phyloP scores from a whole-genome alignment of 73 alveolate species.

The Paramecium sexaurelia region DNA sequence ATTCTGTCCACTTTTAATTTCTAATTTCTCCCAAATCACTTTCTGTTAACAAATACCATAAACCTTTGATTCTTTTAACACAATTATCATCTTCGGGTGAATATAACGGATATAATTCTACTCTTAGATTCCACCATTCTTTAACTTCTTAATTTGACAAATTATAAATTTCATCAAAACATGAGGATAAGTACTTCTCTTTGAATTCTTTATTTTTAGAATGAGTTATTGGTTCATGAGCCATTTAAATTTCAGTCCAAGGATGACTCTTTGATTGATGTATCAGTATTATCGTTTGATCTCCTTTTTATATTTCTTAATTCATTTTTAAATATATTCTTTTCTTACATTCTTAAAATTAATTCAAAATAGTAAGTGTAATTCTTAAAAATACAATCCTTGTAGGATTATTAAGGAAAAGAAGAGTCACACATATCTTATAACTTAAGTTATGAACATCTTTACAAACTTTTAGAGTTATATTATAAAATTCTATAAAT shows the following conservation, averaged over 20 bases:
- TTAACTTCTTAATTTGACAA: neutral
- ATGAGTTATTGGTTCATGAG: constrained; percentile 12
- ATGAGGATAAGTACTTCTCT: constrained; percentile 22
- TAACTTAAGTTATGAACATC: too few relatives aligned
- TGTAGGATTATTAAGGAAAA: neutral
- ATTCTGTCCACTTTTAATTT: constrained; percentile 75
- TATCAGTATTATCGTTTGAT: neutral
- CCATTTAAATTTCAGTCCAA: constrained; percentile 27
- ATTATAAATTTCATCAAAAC: constrained; percentile 46
- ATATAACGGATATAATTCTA: constrained; percentile 25
- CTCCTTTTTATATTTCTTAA: neutral
- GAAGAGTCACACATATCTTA: too few relatives aligned
- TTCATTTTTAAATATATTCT: neutral
- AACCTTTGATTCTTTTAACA: constrained; percentile 6
- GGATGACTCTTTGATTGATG: constrained; percentile 17
- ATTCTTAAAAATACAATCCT: neutral
- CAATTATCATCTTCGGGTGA: neutral
- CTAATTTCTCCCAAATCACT: constrained; percentile 33
- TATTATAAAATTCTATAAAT: too few relatives aligned
- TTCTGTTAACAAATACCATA: constrained; percentile 56
- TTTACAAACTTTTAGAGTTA: too few relatives aligned
- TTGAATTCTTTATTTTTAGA: constrained; percentile 14
- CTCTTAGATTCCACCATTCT: constrained; percentile 53
- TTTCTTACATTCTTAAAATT: neutral
- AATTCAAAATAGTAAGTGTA: neutral